These are phyloP conservation scores for Ascomycota sp. DNA, from an alignment of 2,329 filamentous ascomycete genomes.

Conservation along the genomic window DNA sequence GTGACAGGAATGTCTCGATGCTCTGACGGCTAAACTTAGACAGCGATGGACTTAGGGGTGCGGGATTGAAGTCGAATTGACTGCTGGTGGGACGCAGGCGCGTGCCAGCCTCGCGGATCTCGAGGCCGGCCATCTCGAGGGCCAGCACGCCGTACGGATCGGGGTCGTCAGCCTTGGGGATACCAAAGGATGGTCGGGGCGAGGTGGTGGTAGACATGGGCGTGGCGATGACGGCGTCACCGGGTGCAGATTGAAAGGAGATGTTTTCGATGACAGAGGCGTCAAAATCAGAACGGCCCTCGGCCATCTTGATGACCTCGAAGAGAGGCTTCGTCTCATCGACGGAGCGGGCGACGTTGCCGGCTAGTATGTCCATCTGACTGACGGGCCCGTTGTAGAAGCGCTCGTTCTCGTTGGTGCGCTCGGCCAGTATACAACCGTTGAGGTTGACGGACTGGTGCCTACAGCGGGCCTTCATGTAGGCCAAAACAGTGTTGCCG, in stretches of 20 bases:
- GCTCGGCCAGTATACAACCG: conserved; percentile 35
- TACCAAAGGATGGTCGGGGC: conserved; percentile 42
- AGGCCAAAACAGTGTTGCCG: conserved; percentile 34
- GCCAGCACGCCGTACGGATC: conserved; percentile 85
- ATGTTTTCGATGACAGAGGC: conserved; percentile 41
- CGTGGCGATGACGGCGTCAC: conserved; percentile 42
- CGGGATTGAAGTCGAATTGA: conserved; percentile 65
- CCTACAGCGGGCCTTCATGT: conserved; percentile 37
- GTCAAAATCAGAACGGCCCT: conserved; percentile 63
- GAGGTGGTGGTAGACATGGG: conserved; percentile 16
- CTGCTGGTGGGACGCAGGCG: conserved; percentile 49
- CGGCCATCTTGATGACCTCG: conserved; percentile 73
- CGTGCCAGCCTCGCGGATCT: conserved; percentile 75
- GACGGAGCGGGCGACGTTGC: conserved; percentile 31
- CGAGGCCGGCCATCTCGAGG: conserved; percentile 73
- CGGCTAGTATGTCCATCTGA: conserved; percentile 35
- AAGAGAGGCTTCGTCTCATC: conserved; percentile 41
- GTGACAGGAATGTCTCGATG: conserved; percentile 37
- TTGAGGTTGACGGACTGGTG: conserved; percentile 32
- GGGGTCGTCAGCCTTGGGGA: conserved; percentile 62
- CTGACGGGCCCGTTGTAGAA: conserved; percentile 31
- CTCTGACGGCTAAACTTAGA: conserved; percentile 42
- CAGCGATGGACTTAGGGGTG: conserved; percentile 52
- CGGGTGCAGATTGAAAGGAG: conserved; percentile 49
- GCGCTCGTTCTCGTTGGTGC: conserved; percentile 37